Evolutionary conservation across 2,329 filamentous ascomycete species (phyloP), one percentile per base, ranked within the genome.

Genomic region (Truncatella angustata): DNA sequence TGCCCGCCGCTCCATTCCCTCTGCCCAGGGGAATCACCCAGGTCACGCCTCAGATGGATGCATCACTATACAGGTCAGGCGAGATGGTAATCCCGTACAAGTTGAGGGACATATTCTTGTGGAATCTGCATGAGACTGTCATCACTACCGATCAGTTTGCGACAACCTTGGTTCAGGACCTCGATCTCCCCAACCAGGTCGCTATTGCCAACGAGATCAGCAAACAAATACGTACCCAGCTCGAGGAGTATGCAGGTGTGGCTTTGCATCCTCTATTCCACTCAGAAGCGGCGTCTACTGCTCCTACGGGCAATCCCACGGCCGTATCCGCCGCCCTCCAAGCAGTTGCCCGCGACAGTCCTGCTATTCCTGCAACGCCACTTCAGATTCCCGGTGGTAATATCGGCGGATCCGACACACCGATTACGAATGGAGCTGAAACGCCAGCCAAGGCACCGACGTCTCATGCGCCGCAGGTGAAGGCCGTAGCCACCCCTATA

Each of bases 111-210:
- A 88, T 90, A n/a, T 97, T 99, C 63, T 74, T 97, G 49, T 99
- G 94, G 94, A 99, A 99, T 63, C 79, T 99, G 12, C 93, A 97
- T 71, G 94, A 99, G 73, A 89, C 90, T 0, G 77, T 97, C 53
- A 89, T 92, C 48, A 99, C 94, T 0, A 96, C 94, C 1, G 94
- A 99, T 65, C 89, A 96, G 65, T 99, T 97, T 67, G 94, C 94
- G n/a, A 83, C 88, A 61, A 85, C 82, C 2, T 84, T 97, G 59
- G 92, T 96, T 1, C 90, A 96, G 58, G 94, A 99, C 66, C 80
- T 99, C 37, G 94, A 99, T 67, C 81, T 99, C 37, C 93, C 93
- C 4, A 87, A 90, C 55, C 81, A 87, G 48, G 78, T 79, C 14
- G 71, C 76, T 12, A 81, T 91, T 60, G 86, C 91, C 10, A 78